Evolutionary conservation across 2,329 filamentous ascomycete species (phyloP), one percentile per base, ranked within the genome.

Genomic region (Penicillium italicum): DNA sequence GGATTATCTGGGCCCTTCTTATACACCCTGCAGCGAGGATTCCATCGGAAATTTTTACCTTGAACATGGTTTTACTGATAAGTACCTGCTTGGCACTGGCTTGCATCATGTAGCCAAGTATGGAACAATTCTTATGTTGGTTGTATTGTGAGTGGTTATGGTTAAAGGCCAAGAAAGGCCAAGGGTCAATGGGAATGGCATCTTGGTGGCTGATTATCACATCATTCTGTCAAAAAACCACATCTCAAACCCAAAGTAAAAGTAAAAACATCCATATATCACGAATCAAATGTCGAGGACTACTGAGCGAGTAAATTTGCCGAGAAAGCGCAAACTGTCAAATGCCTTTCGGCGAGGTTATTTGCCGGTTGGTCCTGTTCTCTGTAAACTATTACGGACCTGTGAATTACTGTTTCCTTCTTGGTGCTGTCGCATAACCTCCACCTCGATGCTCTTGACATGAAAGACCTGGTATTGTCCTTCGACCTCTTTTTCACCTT

Each of bases 41-140:
- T 5, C 9, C 37, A 14, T 42, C 22, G 36, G 33, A 2, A 16
- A 26, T 38, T 40, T 24, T 44, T 37, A 12, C 40, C 26, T 14
- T 20, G 6, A 26, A 37, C 16, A 24, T 26, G 14, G 4, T 14
- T 22, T 42, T 16, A 14, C 10, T 24, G 40, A 52, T 42, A 18
- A 41, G 14, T 26, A 12, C 14, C 6, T 5, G 4, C 24, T 34
- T 58, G 56, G 34, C 53, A 18, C 8, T 53, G 5, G 9, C 20
- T 56, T 36, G 31, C 56, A 53, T 37, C 56, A 58, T 56, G 4
- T 12, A 18, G 53, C 56, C 56, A 50, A 57, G 41, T 26, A 58
- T 56, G 30, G 24, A 33, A 30, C 36, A 45, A 53, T 53, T 28
- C 12, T 3, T 14, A 12, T 34, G 10, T 11, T 16, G 6, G 37